Conservation (phyloP, 83 land plant genomes). For the Larix sibirica region DNA sequence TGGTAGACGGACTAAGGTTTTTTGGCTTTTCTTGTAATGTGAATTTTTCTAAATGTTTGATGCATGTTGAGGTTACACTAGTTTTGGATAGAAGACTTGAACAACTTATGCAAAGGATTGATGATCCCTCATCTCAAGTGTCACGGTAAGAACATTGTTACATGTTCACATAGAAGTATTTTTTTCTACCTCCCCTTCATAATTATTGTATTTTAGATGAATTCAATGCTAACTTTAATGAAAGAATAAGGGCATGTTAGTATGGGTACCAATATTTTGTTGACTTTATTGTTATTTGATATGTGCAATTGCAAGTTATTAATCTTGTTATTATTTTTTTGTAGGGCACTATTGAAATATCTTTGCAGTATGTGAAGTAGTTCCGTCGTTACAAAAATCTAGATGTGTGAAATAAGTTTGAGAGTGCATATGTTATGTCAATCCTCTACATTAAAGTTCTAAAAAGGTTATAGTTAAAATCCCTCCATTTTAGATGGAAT, state of each 20-base stretch:
- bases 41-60: slow-evolving; percentile 49
- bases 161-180: not conserved
- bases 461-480: too few species aligned
- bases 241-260: not conserved
- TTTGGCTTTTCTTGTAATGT: too few species aligned
- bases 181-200: not conserved
- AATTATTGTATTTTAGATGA: not conserved
- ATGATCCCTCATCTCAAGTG: slow-evolving; percentile 75
- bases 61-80: slow-evolving; percentile 83
- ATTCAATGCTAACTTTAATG: not conserved
- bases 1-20: too few species aligned
- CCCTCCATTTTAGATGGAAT: too few species aligned
- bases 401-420: slow-evolving; percentile 93
- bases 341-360: slow-evolving; percentile 87
- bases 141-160: slow-evolving; percentile 64
- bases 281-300: not conserved
- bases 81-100: slow-evolving; percentile 81
- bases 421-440: slow-evolving; percentile 51
- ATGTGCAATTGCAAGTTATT: not conserved
- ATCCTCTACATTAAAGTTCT: too few species aligned
- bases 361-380: slow-evolving; percentile 89
- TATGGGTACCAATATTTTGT: not conserved
- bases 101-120: slow-evolving; percentile 70
- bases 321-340: slow-evolving; percentile 8
- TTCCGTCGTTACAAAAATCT: slow-evolving; percentile 91